Conservation (phyloP, 2,329 filamentous ascomycete genomes). For the Neofusicoccum cordaticola region DNA sequence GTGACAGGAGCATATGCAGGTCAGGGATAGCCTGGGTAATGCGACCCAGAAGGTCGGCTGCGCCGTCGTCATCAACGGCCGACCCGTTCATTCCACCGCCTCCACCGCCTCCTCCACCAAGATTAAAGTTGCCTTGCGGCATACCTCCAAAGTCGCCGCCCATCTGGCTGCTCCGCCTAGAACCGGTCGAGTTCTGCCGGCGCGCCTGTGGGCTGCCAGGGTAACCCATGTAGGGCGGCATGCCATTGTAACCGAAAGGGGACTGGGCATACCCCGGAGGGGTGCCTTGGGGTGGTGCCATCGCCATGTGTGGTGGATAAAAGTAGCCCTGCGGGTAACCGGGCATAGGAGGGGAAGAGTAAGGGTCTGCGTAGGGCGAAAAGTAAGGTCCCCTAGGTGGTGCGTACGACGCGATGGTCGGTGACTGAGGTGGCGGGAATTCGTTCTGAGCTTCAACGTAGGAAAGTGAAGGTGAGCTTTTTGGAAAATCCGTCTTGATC, state of each 20-base stretch:
- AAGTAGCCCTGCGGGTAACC: slow-evolving; percentile 38
- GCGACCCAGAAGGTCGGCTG: slow-evolving; percentile 37
- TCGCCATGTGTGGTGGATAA: slow-evolving; percentile 27
- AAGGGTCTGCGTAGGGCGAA: slow-evolving; percentile 27
- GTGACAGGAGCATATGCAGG: slow-evolving; percentile 37
- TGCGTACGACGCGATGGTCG: background rate
- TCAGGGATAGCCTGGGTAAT: slow-evolving; percentile 39
- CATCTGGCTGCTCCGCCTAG: slow-evolving; percentile 23
- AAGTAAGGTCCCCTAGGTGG: slow-evolving; percentile 23
- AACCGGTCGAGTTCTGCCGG: slow-evolving; percentile 37
- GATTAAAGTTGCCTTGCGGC: background rate
- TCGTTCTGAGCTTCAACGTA: slow-evolving; percentile 11
- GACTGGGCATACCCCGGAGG: slow-evolving; percentile 37
- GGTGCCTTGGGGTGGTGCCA: slow-evolving; percentile 34
- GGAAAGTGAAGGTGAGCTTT: slow-evolving; percentile 9
- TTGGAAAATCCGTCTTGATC: background rate
- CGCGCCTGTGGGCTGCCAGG: slow-evolving; percentile 30
- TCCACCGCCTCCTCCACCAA: background rate
- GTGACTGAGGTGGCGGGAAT: background rate
- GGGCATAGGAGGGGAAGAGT: slow-evolving; percentile 65
- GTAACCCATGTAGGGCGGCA: slow-evolving; percentile 34
- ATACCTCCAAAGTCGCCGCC: background rate
- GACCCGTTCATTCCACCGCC: slow-evolving; percentile 11
- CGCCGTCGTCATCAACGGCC: slow-evolving; percentile 35
- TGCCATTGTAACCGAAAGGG: slow-evolving; percentile 27